phyloP scores from a whole-genome alignment of 345 rosid species.

The Lepidium africanum region DNA sequence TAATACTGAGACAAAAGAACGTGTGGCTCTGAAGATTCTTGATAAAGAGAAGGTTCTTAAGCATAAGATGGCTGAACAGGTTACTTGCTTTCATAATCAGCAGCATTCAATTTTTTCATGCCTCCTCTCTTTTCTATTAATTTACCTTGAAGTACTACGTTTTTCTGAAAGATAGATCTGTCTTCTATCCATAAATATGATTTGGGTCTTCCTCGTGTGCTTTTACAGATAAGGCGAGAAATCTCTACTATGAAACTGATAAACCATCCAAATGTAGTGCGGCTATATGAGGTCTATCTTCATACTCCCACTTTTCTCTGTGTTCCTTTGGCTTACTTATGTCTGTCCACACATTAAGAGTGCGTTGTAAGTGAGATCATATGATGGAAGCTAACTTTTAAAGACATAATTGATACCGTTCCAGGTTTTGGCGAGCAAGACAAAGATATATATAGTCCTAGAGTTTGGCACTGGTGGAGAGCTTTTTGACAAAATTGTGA shows the following conservation, averaged over 20 bases:
- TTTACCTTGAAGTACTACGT: background rate
- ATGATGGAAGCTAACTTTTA: background rate
- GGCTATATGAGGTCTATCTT: slow-evolving; percentile 61
- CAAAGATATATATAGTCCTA: slow-evolving; percentile 60
- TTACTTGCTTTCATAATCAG: background rate
- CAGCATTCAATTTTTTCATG: background rate
- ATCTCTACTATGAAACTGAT: slow-evolving; percentile 85
- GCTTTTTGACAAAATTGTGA: slow-evolving; percentile 75
- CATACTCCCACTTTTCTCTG: background rate
- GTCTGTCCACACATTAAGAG: background rate
- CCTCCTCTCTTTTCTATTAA: background rate
- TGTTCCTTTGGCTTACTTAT: background rate
- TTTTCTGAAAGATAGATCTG: background rate
- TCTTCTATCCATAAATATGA: background rate
- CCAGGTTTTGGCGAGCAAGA: slow-evolving; percentile 77
- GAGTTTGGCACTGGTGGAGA: slow-evolving; percentile 75
- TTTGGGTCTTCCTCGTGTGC: background rate
- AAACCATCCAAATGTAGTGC: slow-evolving; percentile 94
- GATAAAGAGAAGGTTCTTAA: slow-evolving; percentile 95
- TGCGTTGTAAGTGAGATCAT: background rate
- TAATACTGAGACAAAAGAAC: slow-evolving; percentile 57
- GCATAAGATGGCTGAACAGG: slow-evolving; percentile 95
- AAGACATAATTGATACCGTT: background rate
- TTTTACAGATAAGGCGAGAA: slow-evolving; percentile 80
- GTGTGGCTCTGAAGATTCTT: slow-evolving; percentile 88